Evolutionary conservation across 305 asterid species (phyloP), one percentile per base, ranked within the genome.

Genomic region (Lippia alba): DNA sequence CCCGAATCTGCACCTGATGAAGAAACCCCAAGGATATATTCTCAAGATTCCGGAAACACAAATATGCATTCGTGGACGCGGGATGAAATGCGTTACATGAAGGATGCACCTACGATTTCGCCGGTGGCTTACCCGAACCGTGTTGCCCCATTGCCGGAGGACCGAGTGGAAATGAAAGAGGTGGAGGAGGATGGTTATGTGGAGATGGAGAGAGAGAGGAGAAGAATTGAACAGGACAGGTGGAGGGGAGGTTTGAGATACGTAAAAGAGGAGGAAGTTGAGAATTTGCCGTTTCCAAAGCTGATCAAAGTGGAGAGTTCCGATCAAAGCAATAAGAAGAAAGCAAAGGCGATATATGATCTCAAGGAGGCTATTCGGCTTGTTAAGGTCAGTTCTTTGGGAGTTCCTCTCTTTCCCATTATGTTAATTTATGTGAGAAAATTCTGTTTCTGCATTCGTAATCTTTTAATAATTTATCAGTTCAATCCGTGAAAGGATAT

Each of bases 81-180:
- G 51, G 96, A 87, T 64, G 98, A 94, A 74, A 73, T 90, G 77
- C 88, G 99, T 66, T 92, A 80, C 67, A 85, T 92, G 66, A 94
- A 92, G 80, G 96, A 92, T 74, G 57, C 81, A 0, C 77, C 92
- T 2, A 14, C 20, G 14, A 33, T 88, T 46, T 36, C 90, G 17
- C 91, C 96, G 1, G 83, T 90, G 60, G 86, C 99, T 1, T 90
- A 91, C 60, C 79, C 92, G 1, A 45, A 69, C 8, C 80, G 96
- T n/a, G 96, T 90, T 32, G 99, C 99, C 15, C 98, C 98, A 0
- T 82, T 94, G 73, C 99, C 99, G 8, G 97, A 90, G 80, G 93
- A 92, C 76, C 79, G 82, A 45, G 53, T 2, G 18, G 71, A 45
- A 39, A 80, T 8, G n/a, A 79, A 72, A 68, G 75, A 62, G 53